These are phyloP conservation scores for Pleoardoris graminearum DNA, from an alignment of 2,329 filamentous ascomycete genomes.

Conservation along the genomic window DNA sequence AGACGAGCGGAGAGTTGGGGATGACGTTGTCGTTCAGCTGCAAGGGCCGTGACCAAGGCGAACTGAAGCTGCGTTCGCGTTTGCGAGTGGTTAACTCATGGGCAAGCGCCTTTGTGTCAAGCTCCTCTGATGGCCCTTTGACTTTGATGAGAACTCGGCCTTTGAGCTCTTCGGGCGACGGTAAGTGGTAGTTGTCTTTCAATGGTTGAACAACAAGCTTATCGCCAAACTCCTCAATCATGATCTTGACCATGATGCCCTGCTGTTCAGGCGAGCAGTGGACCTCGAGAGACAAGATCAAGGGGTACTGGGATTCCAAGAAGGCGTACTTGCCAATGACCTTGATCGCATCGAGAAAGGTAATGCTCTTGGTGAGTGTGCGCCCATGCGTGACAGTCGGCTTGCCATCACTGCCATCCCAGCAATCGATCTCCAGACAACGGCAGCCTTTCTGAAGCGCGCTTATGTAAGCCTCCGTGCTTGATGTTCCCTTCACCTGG, in stretches of 20 bases:
- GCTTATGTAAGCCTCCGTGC: constrained; percentile 91
- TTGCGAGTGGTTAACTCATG: constrained; percentile 43
- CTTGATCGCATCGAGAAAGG: constrained; percentile 88
- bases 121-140: constrained; percentile 70
- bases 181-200: constrained; percentile 68
- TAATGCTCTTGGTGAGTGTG: constrained; percentile 84
- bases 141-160: constrained; percentile 90
- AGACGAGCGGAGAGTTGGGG: constrained; percentile 52
- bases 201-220: constrained; percentile 77
- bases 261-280: constrained; percentile 88
- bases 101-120: constrained; percentile 40
- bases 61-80: constrained; percentile 71
- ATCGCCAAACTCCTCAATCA: constrained; percentile 81
- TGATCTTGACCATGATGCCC: constrained; percentile 83
- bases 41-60: constrained; percentile 69
- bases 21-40: constrained; percentile 61
- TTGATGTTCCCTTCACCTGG: constrained; percentile 87
- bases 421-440: constrained; percentile 97
- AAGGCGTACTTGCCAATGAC: constrained; percentile 97
- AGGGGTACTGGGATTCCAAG: constrained; percentile 78
- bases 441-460: constrained; percentile 87
- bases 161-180: constrained; percentile 83
- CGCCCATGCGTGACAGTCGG: constrained; percentile 90
- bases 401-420: constrained; percentile 87
- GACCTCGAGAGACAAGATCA: constrained; percentile 94